Base-by-base conservation (phyloP, 129 eudicot genomes). In the Saussurea involucrata region DNA sequence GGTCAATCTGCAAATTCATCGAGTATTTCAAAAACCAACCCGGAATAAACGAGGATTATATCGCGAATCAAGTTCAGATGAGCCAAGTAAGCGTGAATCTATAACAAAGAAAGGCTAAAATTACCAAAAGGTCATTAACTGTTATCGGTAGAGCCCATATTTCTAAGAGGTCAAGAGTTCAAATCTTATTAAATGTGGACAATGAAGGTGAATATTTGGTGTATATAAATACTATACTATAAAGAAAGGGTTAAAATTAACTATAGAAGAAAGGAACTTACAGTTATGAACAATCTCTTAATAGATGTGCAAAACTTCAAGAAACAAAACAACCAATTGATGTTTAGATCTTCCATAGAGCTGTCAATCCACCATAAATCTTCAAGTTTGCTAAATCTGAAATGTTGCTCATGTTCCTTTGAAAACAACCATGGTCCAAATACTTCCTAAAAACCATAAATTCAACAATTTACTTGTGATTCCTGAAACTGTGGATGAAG, bases 321-420 rank as follows among this genome's bases (percentile, higher is more conserved):
- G 76, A 78, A 78, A 60, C 70, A 31, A 61, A 71, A 40, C 25
- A 78, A 60, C 3, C 63, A 37, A 18, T 78, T 70, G 71, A 78
- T 70, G 64, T 78, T 37, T 27, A 60, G 63, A 36, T 70, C 71
- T 25, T 70, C 82, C 82, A 78, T 78, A 78, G 71, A 25, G 22
- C 46, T 24, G 60, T 78, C 82, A 60, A 78, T 63, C 82, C 82
- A 78, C 76, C 82, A 78, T 63, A 70, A 37, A 3, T 70, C 76
- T 64, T 69, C 46, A 69, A 78, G 76, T 69, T 61, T 60, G 76
- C 76, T 78, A 2, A 61, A 61, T 69, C 15, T 78, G 55, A 70
- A 60, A 70, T 78, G 49, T 70, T 70, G 49, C 66, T 76, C 73
- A 57, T 76, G 49, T 18, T 66, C 73, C 76, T 61, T 15, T 42